These are phyloP conservation scores for Fusarium stilboides DNA, from an alignment of 2,329 filamentous ascomycete species.

Conservation along the genomic window DNA sequence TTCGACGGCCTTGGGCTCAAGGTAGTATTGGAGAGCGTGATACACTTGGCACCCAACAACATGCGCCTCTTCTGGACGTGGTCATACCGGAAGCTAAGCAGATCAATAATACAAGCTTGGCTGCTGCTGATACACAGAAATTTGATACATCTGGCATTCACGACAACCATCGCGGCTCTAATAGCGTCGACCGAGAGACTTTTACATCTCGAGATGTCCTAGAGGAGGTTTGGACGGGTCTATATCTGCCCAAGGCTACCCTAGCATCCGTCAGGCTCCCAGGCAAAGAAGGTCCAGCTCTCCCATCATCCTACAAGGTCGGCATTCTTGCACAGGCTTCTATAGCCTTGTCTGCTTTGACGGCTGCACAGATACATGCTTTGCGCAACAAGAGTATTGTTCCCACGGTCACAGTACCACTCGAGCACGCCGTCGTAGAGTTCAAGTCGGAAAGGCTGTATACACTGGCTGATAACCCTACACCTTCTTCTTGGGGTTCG, in stretches of 20 bases:
- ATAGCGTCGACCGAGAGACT: no score
- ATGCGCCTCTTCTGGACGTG: neutral
- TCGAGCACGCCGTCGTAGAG: conserved; percentile 64
- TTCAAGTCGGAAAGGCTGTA: conserved; percentile 69
- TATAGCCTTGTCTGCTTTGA: conserved; percentile 66
- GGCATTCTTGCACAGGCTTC: conserved; percentile 66
- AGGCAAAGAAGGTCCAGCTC: conserved; percentile 41
- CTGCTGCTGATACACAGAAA: no score
- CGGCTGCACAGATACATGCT: conserved; percentile 63
- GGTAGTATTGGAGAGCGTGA: conserved; percentile 48
- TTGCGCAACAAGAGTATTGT: conserved; percentile 48
- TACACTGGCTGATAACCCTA: conserved; percentile 56
- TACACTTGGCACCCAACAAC: conserved; percentile 4
- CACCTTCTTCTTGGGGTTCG: conserved; percentile 55
- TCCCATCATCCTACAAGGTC: conserved; percentile 69
- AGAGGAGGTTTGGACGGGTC: conserved; percentile 33
- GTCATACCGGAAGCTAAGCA: no score
- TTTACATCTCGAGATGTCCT: conserved; percentile 16
- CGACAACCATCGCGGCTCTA: no score
- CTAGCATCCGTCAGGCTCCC: conserved; percentile 36
- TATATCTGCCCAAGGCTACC: conserved; percentile 26
- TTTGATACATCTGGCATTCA: no score
- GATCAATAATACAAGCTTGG: no score
- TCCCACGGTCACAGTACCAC: conserved; percentile 60
- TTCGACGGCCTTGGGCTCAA: conserved; percentile 55